These are phyloP conservation scores for Ramaria rubella DNA, from an alignment of 768 basidiomycete species.

Conservation along the genomic window DNA sequence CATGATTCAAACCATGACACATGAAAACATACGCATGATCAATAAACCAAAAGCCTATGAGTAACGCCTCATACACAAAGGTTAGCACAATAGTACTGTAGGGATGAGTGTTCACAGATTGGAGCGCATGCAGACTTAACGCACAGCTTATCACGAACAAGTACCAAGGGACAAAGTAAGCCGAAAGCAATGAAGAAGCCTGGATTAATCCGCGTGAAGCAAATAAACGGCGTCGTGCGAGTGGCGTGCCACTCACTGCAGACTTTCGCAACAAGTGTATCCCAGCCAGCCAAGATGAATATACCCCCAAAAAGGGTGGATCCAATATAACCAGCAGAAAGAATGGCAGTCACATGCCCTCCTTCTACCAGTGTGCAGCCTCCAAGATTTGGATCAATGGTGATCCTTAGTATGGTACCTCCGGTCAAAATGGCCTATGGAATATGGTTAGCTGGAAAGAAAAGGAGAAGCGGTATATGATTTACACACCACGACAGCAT, in stretches of 20 bases:
- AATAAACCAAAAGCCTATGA: constrained; percentile 94
- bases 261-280: constrained; percentile 86
- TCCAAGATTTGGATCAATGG: constrained; percentile 79
- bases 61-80: constrained; percentile 71
- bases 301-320: constrained; percentile 75
- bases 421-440: constrained; percentile 69
- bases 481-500: constrained; percentile 61
- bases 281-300: constrained; percentile 80
- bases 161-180: constrained; percentile 73
- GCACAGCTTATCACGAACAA: constrained; percentile 87
- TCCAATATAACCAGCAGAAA: constrained; percentile 76
- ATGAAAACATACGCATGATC: constrained; percentile 68
- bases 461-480: constrained; percentile 9
- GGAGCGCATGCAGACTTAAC: constrained; percentile 22
- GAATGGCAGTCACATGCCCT: constrained; percentile 62
- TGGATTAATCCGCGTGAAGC: not conserved
- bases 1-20: constrained; percentile 8
- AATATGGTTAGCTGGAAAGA: not conserved
- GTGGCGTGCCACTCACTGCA: constrained; percentile 40
- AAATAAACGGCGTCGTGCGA: not conserved
- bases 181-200: constrained; percentile 80
- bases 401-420: constrained; percentile 69
- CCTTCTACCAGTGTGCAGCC: constrained; percentile 69
- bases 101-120: not conserved
- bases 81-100: constrained; percentile 80